Evolutionary conservation across 495 filamentous ascomycete species (phyloP).

Genomic region (Umbilicaria muhlenbergii): DNA sequence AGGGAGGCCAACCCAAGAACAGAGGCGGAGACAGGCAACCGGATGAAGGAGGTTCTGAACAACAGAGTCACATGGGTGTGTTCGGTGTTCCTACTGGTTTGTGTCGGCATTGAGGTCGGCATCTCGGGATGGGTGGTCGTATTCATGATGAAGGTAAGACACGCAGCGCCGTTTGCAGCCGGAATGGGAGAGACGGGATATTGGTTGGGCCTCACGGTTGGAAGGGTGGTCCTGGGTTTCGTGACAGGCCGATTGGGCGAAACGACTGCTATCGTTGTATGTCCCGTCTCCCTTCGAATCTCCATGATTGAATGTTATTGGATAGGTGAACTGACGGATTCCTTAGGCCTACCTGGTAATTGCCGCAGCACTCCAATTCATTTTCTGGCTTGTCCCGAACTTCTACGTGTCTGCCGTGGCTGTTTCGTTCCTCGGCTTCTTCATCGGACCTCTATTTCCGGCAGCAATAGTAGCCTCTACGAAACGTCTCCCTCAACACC

Average conservation of each 20-base stretch:
- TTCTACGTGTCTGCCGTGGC: slow-evolving; percentile 59
- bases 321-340: neutral
- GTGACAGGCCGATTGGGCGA: slow-evolving; percentile 46
- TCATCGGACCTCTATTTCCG: slow-evolving; percentile 51
- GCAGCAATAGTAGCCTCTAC: slow-evolving; percentile 66
- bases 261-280: slow-evolving; percentile 37
- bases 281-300: slow-evolving; percentile 3
- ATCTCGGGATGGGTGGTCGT: slow-evolving; percentile 59
- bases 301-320: neutral
- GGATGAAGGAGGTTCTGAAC: slow-evolving; percentile 38
- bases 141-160: slow-evolving; percentile 45
- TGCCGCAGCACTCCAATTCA: slow-evolving; percentile 37
- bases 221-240: slow-evolving; percentile 44
- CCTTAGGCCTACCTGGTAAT: slow-evolving; percentile 33
- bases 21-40: slow-evolving; percentile 28
- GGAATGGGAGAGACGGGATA: slow-evolving; percentile 52
- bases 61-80: slow-evolving; percentile 57
- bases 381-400: slow-evolving; percentile 56
- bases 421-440: slow-evolving; percentile 55
- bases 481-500: slow-evolving; percentile 59
- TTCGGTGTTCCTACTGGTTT: slow-evolving; percentile 60
- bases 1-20: slow-evolving; percentile 26
- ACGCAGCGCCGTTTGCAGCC: slow-evolving; percentile 36
- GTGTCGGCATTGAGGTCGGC: slow-evolving; percentile 75
- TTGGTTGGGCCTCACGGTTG: slow-evolving; percentile 50